These are phyloP conservation scores for Dichomitus squalens DNA, from an alignment of 1,284 basidiomycete species.

Conservation along the genomic window DNA sequence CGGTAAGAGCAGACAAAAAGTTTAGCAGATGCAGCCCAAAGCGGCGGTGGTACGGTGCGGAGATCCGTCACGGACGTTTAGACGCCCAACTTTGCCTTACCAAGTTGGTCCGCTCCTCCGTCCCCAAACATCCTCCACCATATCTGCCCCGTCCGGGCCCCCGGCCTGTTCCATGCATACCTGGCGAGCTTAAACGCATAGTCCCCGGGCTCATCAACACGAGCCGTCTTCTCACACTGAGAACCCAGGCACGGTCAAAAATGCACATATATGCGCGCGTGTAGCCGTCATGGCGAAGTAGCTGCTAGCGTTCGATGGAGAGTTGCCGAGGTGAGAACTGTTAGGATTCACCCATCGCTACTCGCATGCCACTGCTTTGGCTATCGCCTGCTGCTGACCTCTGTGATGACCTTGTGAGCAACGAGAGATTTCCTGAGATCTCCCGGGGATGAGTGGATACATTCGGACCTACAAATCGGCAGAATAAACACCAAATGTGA, in stretches of 20 bases:
- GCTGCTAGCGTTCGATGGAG: not conserved
- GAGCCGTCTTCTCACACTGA: not conserved
- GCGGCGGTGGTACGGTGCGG: not conserved
- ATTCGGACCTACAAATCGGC: constrained; percentile 24
- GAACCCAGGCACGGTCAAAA: not conserved
- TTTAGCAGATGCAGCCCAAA: not conserved
- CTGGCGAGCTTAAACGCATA: not conserved
- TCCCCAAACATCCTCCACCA: not conserved
- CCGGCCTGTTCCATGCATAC: not conserved
- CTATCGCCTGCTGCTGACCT: not conserved
- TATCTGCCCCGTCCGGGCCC: not conserved
- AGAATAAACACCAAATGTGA: not conserved
- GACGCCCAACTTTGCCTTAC: not conserved
- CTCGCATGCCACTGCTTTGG: not conserved
- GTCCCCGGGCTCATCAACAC: constrained; percentile 1
- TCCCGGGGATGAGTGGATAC: constrained; percentile 3
- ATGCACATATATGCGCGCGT: not conserved
- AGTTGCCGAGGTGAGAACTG: not conserved
- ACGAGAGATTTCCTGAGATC: not conserved
- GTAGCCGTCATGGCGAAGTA: not conserved
- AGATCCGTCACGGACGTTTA: not conserved
- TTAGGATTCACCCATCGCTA: too few relatives aligned
- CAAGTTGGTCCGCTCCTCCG: not conserved
- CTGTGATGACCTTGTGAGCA: not conserved
- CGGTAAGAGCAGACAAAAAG: constrained; percentile 1